phyloP scores from a whole-genome alignment of 1,139 yeast genomes.

The Taphrina flavorubra region DNA sequence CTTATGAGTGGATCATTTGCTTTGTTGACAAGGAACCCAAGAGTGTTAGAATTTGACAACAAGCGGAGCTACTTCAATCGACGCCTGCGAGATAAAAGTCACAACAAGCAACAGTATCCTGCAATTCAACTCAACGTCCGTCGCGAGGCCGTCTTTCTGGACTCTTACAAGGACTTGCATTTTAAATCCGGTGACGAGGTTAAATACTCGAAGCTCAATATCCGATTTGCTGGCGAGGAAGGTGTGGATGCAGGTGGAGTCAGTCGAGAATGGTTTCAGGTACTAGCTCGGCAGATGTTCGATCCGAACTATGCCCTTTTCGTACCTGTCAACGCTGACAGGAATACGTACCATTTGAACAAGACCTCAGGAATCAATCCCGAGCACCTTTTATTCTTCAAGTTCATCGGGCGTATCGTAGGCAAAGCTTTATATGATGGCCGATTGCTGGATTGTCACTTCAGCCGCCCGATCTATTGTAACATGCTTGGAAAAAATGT shows the following conservation, averaged over 20 bases:
- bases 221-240: constrained; percentile 86
- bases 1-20: constrained; percentile 97
- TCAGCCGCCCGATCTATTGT: constrained; percentile 93
- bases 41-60: constrained; percentile 91
- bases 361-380: constrained; percentile 92
- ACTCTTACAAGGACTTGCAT: constrained; percentile 82
- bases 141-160: constrained; percentile 90
- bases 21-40: constrained; percentile 84
- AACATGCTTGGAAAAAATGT: constrained; percentile 80
- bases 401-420: constrained; percentile 89
- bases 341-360: constrained; percentile 94
- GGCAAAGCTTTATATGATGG: constrained; percentile 93
- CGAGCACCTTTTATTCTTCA: constrained; percentile 81
- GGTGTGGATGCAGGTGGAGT: constrained; percentile 99
- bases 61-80: constrained; percentile 85
- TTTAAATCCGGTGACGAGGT: constrained; percentile 81
- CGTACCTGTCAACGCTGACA: constrained; percentile 88
- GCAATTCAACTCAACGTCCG: constrained; percentile 71
- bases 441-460: constrained; percentile 89
- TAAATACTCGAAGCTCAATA: constrained; percentile 73
- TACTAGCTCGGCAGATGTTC: constrained; percentile 90
- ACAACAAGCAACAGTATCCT: constrained; percentile 48
- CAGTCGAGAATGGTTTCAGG: constrained; percentile 97
- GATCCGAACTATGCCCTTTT: constrained; percentile 95
- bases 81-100: constrained; percentile 61